Evolutionary conservation across 805 yeast genomes (phyloP), one percentile per base, ranked within the genome.

Genomic region (Hanseniaspora nectarophila): DNA sequence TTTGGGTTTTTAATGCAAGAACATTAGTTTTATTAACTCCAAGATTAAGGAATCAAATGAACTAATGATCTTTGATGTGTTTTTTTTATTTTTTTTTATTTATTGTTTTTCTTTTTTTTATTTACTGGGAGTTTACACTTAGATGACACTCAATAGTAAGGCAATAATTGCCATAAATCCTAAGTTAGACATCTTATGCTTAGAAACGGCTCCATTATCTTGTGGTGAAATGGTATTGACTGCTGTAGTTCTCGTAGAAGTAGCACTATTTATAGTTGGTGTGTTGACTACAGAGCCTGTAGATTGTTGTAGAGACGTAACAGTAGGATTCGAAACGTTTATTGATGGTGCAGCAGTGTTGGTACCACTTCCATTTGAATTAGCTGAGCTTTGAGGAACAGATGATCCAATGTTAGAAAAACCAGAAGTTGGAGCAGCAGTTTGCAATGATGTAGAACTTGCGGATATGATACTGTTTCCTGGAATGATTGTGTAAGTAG

Each of bases 401-500:
- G 21, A 23, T 2, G 39, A 7, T n/a, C 16, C 23, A n/a, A 10
- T 20, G 24, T 13, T n/a, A n/a, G 29, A 21, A 5, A 35, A 7
- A 26, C 18, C 16, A 9, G n/a, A n/a, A n/a, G n/a, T n/a, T n/a
- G n/a, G n/a, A n/a, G 13, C 33, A 13, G n/a, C 33, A 8, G 42
- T 26, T 16, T 33, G 40, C 3, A 20, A 12, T 5, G 52, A 12
- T 23, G 52, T 48, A 18, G 52, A 18, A 15, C 45, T 37, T 2
- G 39, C 35, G 2, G 24, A 33, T 12, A 12, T 8, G 5, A 16
- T 34, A 16, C 35, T 40, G 9, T 24, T 12, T 51, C 49, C 44
- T 38, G 54, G 45, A 32, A 40, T 33, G 24, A 51, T 50, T 23
- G 54, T 51, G 9, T 44, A 34, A 13, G 54, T 51, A 3, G 40